Conservation (phyloP, 441 rosid species). For the Erodium moschatum region DNA sequence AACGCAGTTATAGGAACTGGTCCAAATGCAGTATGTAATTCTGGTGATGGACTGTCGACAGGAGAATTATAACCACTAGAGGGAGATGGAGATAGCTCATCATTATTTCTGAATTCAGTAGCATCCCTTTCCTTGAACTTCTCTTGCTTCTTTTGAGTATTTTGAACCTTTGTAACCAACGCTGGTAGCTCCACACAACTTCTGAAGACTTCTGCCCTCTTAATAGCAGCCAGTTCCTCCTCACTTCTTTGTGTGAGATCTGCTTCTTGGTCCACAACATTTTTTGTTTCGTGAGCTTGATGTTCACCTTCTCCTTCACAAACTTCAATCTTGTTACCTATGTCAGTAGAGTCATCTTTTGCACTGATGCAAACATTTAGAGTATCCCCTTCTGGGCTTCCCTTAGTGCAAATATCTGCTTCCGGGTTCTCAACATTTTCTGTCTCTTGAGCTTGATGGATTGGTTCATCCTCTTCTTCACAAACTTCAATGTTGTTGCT, state of each 20-base stretch:
- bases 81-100: slow-evolving; percentile 19
- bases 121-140: slow-evolving; percentile 26
- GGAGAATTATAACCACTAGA: slow-evolving; percentile 18
- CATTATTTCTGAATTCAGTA: slow-evolving; percentile 19
- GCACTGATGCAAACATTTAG: slow-evolving; percentile 19
- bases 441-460: slow-evolving; percentile 25
- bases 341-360: slow-evolving; percentile 22
- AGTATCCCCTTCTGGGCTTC: slow-evolving; percentile 8
- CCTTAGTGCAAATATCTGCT: slow-evolving; percentile 17
- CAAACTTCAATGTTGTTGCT: slow-evolving; percentile 21
- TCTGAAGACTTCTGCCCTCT: slow-evolving; percentile 32
- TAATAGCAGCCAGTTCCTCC: slow-evolving; percentile 27
- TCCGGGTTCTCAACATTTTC: slow-evolving; percentile 20
- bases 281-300: slow-evolving; percentile 22
- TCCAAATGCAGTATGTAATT: slow-evolving; percentile 19
- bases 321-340: slow-evolving; percentile 20
- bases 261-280: slow-evolving; percentile 21
- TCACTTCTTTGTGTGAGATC: slow-evolving; percentile 20
- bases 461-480: slow-evolving; percentile 31
- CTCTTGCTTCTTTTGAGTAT: slow-evolving; percentile 11
- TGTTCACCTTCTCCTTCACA: slow-evolving; percentile 33
- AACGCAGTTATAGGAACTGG: slow-evolving; percentile 17
- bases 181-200: slow-evolving; percentile 42
- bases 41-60: slow-evolving; percentile 14
- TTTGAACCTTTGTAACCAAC: slow-evolving; percentile 29